A percentile compares a stretch with the other conserved stretches of the same genome.
phyloP scores from a whole-genome alignment of 352 stramenopile species.

The Phytopythium aichiense region DNA sequence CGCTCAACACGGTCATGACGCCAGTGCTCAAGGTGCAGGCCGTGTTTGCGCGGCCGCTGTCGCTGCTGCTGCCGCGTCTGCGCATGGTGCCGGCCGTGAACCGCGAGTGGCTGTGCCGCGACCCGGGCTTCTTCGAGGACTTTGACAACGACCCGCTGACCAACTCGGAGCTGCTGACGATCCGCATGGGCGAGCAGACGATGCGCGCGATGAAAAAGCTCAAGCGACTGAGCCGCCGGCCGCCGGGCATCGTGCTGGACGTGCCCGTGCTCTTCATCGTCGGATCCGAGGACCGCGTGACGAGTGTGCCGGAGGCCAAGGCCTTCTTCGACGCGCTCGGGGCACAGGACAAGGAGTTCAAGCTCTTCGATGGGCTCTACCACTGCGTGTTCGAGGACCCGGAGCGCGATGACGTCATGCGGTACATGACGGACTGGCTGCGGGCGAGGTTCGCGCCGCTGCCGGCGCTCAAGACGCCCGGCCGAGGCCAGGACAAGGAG shows the following conservation, averaged over 20 bases:
- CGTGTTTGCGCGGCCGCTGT: slow-evolving; percentile 24
- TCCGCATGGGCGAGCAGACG: slow-evolving; percentile 33
- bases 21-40: slow-evolving; percentile 30
- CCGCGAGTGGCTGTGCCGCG: slow-evolving; percentile 24
- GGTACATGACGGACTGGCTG: slow-evolving; percentile 41
- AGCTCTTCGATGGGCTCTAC: slow-evolving; percentile 52
- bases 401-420: slow-evolving; percentile 47
- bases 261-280: slow-evolving; percentile 39
- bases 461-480: neutral
- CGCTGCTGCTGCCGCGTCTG: slow-evolving; percentile 25
- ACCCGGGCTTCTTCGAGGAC: slow-evolving; percentile 28
- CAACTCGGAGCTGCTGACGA: slow-evolving; percentile 29
- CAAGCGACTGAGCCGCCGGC: slow-evolving; percentile 14
- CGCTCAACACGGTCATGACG: slow-evolving; percentile 34
- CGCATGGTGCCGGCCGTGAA: slow-evolving; percentile 38
- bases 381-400: slow-evolving; percentile 67
- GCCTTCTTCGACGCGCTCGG: slow-evolving; percentile 38
- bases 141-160: slow-evolving; percentile 38
- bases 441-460: slow-evolving; percentile 19
- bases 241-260: slow-evolving; percentile 11
- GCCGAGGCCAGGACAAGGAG: neutral
- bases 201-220: slow-evolving; percentile 36
- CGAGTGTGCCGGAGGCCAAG: slow-evolving; percentile 26
- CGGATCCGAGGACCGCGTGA: slow-evolving; percentile 44
- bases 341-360: slow-evolving; percentile 61